Conservation (phyloP, 2,329 filamentous ascomycete species). For the Ceratocystis alfenasii region DNA sequence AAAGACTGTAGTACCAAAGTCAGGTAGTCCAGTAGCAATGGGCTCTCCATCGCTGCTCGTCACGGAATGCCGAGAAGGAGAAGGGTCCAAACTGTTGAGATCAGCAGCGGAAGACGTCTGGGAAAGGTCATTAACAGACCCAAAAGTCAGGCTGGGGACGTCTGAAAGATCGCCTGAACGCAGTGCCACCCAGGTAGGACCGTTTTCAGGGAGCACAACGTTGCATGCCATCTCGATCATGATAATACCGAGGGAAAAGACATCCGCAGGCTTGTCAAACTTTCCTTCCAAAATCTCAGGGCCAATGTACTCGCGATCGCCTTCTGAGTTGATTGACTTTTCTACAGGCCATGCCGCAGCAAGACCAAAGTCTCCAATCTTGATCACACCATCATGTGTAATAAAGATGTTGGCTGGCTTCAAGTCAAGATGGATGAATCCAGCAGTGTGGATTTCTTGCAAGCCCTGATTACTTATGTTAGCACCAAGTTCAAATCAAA, state of each 20-base stretch:
- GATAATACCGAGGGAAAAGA: conserved; percentile 89
- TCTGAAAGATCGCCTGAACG: conserved; percentile 81
- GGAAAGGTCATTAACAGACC: conserved; percentile 52
- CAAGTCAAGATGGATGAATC: conserved; percentile 74
- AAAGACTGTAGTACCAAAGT: conserved; percentile 37
- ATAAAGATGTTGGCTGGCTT: conserved; percentile 80
- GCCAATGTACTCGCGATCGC: conserved; percentile 91
- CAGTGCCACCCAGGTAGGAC: conserved; percentile 78
- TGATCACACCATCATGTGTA: conserved; percentile 66
- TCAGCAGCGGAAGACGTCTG: conserved; percentile 1
- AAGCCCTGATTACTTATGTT: conserved; percentile 49
- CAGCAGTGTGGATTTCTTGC: conserved; percentile 76
- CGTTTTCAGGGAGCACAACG: conserved; percentile 85
- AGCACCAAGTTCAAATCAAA: too few species aligned
- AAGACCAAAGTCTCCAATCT: conserved; percentile 78
- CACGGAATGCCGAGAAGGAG: conserved; percentile 13
- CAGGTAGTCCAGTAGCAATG: conserved; percentile 16
- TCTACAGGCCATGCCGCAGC: conserved; percentile 68
- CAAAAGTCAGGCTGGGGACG: conserved; percentile 77
- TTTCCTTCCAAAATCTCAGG: conserved; percentile 80
- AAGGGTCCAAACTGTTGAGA: conserved; percentile 6
- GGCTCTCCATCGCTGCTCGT: not conserved
- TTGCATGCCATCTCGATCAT: conserved; percentile 92
- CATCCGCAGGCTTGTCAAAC: conserved; percentile 81
- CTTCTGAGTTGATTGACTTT: conserved; percentile 72